These are phyloP conservation scores for Trametes hirsuta DNA, from an alignment of 1,284 basidiomycete genomes.

Conservation along the genomic window DNA sequence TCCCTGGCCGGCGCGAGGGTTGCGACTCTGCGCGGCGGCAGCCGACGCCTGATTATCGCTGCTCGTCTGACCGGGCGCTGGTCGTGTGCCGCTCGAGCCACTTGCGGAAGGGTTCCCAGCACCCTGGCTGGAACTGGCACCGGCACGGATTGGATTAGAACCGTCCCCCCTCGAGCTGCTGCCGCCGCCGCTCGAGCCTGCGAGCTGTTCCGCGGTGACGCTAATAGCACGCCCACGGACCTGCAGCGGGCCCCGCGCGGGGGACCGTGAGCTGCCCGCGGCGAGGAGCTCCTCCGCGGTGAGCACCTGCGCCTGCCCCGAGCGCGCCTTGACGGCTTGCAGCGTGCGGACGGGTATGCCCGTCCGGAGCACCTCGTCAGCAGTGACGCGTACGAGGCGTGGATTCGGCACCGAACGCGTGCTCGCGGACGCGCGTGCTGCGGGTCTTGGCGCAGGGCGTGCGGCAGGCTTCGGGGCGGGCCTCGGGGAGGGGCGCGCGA, in stretches of 20 bases:
- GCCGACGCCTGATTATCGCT: not conserved
- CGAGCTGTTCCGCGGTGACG: not conserved
- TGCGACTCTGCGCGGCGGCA: not conserved
- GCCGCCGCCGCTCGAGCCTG: not conserved
- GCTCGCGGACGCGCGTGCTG: conserved; percentile 2
- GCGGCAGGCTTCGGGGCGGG: not conserved
- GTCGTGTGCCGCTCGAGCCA: not conserved
- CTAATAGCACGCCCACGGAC: not conserved
- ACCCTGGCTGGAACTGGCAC: not conserved
- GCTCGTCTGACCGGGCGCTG: not conserved
- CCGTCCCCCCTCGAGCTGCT: not conserved
- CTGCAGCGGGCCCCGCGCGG: not conserved
- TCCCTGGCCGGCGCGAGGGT: conserved; percentile 3
- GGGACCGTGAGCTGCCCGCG: conserved; percentile 3
- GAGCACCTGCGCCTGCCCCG: conserved; percentile 12
- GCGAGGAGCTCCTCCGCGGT: conserved; percentile 12
- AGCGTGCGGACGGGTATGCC: conserved; percentile 23
- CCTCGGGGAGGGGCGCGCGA: conserved; percentile 12
- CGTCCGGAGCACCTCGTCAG: conserved; percentile 23
- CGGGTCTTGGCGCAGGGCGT: conserved; percentile 5
- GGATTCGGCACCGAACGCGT: conserved; percentile 2
- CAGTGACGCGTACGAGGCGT: conserved; percentile 16
- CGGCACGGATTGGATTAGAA: not conserved
- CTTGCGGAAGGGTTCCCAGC: not conserved
- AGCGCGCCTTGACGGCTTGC: conserved; percentile 22